phyloP scores from a whole-genome alignment of 176 grass and related monocot species.

The Oryza rufipogon region DNA sequence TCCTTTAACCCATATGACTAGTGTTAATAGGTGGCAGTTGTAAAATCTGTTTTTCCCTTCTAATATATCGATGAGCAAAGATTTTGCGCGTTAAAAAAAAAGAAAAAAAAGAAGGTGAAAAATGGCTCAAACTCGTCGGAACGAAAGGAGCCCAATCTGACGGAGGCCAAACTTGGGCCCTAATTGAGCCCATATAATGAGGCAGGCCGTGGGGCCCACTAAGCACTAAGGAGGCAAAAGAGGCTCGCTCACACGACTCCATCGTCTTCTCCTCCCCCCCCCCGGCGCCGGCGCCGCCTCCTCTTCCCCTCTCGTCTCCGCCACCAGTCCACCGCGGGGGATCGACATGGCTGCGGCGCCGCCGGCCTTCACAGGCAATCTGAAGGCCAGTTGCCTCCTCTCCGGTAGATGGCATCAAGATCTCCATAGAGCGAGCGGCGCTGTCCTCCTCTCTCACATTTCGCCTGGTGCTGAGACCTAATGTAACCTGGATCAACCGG shows the following conservation, averaged over 20 bases:
- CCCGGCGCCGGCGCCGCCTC: too few relatives aligned
- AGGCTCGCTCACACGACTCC: background rate
- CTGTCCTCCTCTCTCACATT: background rate
- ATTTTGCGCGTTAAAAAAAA: too few relatives aligned
- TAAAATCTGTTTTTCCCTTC: too few relatives aligned
- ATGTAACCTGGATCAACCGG: background rate
- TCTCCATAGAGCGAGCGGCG: background rate
- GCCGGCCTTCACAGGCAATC: slow-evolving; percentile 60
- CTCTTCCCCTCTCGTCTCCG: background rate
- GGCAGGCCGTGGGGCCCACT: background rate
- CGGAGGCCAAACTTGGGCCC: background rate
- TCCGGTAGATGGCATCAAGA: background rate
- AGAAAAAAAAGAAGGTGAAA: too few relatives aligned
- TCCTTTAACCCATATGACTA: too few relatives aligned
- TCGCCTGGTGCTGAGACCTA: background rate
- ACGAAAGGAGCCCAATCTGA: background rate
- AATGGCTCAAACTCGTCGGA: too few relatives aligned
- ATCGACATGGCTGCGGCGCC: slow-evolving; percentile 44
- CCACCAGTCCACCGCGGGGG: background rate
- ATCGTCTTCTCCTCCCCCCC: background rate
- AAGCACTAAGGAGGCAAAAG: background rate
- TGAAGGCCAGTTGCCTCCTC: slow-evolving; percentile 43
- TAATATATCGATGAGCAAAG: too few relatives aligned
- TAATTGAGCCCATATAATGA: background rate
- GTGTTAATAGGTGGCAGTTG: fast-evolving